Conservation (phyloP, 129 eudicot genomes). For the Helianthus annuus region DNA sequence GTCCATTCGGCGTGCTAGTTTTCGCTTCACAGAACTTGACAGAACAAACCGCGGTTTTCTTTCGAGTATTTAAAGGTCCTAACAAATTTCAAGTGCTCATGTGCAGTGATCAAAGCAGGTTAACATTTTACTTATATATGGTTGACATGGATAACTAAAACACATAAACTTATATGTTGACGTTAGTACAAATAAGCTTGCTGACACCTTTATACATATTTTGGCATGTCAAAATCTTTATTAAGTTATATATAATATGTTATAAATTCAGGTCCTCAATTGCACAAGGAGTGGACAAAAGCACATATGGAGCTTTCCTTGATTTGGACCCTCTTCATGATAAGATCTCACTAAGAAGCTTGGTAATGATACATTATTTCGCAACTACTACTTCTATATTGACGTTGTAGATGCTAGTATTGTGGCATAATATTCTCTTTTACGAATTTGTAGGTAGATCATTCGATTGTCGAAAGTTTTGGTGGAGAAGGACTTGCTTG, state of each 20-base stretch:
- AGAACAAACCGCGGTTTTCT: slow-evolving; percentile 42
- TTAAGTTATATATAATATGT: background rate
- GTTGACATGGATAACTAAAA: background rate
- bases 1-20: slow-evolving; percentile 49
- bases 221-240: background rate
- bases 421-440: background rate
- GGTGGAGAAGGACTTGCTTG: slow-evolving; percentile 57
- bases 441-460: slow-evolving; percentile 41
- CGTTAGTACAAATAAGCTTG: too few species aligned
- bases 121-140: background rate
- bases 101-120: slow-evolving; percentile 51
- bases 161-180: background rate
- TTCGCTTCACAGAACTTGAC: slow-evolving; percentile 48
- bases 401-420: background rate
- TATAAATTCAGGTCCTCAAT: slow-evolving; percentile 37
- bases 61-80: slow-evolving; percentile 37
- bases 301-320: slow-evolving; percentile 49
- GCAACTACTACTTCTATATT: background rate
- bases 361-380: slow-evolving; percentile 29
- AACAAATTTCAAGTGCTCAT: slow-evolving; percentile 32
- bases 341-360: slow-evolving; percentile 43
- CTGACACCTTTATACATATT: background rate
- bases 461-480: slow-evolving; percentile 61
- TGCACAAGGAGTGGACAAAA: slow-evolving; percentile 37
- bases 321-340: slow-evolving; percentile 48